These are phyloP conservation scores for Sarocladium kiliense DNA, from an alignment of 2,329 filamentous ascomycete genomes.

Conservation along the genomic window DNA sequence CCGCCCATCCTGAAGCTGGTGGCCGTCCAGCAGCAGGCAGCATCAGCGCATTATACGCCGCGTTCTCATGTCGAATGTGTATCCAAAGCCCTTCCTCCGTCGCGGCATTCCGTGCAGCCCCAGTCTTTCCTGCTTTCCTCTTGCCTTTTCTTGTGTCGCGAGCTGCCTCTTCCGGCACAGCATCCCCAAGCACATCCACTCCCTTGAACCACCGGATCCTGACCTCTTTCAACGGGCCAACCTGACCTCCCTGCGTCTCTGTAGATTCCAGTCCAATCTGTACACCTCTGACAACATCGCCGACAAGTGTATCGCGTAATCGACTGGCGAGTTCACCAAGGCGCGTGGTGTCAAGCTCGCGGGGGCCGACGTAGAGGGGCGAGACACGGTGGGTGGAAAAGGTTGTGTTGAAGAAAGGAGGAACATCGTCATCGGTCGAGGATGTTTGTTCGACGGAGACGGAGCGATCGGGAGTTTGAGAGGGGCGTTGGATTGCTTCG, in stretches of 20 bases:
- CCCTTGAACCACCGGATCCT: conserved; percentile 41
- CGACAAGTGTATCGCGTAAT: conserved; percentile 50
- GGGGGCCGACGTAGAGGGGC: conserved; percentile 42
- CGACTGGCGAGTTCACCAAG: conserved; percentile 40
- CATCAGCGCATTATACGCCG: conserved; percentile 44
- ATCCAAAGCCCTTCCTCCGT: conserved; percentile 34
- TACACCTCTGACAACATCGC: conserved; percentile 55
- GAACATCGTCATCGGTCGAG: conserved; percentile 11
- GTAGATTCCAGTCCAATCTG: conserved; percentile 44
- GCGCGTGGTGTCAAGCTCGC: conserved; percentile 30
- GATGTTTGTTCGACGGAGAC: conserved; percentile 4
- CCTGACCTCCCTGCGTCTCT: conserved; percentile 30
- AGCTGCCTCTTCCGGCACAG: conserved; percentile 14
- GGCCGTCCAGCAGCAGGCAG: conserved; percentile 30
- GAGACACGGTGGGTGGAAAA: conserved; percentile 53
- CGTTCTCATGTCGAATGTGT: conserved; percentile 48
- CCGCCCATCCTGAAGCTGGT: background rate
- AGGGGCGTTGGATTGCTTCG: background rate
- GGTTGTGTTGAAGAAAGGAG: conserved; percentile 53
- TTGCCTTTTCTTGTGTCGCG: conserved; percentile 6
- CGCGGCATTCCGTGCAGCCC: conserved; percentile 14
- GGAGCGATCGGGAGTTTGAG: background rate
- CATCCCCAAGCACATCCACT: conserved; percentile 24
- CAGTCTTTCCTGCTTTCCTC: background rate
- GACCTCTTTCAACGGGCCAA: conserved; percentile 40